Evolutionary conservation across 2,329 filamentous ascomycete species (phyloP).

Genomic region (Aspergillus latus): DNA sequence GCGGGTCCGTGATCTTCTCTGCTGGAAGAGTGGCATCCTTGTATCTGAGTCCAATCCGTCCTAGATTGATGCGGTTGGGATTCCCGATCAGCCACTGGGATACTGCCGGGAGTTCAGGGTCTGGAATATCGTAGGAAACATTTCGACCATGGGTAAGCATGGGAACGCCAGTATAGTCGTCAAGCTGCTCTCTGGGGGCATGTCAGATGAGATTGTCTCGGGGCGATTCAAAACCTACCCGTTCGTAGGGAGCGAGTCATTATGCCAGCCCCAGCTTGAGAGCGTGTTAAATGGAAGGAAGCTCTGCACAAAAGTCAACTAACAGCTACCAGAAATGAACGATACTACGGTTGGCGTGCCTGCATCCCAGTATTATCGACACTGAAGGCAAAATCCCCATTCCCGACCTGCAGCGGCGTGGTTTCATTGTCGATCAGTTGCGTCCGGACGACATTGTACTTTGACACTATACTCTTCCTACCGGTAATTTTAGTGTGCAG

Average conservation of each 20-base stretch:
- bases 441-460: slow-evolving; percentile 17
- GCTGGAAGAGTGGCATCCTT: background rate
- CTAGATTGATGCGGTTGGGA: slow-evolving; percentile 19
- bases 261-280: slow-evolving; percentile 21
- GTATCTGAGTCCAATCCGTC: slow-evolving; percentile 16
- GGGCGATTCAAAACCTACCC: background rate
- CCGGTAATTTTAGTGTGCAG: no score
- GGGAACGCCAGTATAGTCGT: slow-evolving; percentile 12
- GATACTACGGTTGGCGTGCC: background rate
- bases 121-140: slow-evolving; percentile 19
- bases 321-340: no score
- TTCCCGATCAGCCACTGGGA: slow-evolving; percentile 20
- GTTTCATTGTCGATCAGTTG: slow-evolving; percentile 17
- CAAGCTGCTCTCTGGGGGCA: slow-evolving; percentile 3
- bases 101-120: slow-evolving; percentile 12
- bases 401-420: slow-evolving; percentile 18
- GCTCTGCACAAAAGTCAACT: background rate
- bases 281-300: slow-evolving; percentile 20
- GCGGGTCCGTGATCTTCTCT: slow-evolving; percentile 5
- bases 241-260: slow-evolving; percentile 16
- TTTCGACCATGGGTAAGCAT: slow-evolving; percentile 17
- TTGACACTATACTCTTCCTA: slow-evolving; percentile 13
- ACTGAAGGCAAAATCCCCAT: slow-evolving; percentile 20
- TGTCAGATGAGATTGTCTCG: no score
- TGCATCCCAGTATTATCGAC: slow-evolving; percentile 21